Evolutionary conservation across 2,329 filamentous ascomycete species (phyloP).

Genomic region (Ascocoryne sarcoides): DNA sequence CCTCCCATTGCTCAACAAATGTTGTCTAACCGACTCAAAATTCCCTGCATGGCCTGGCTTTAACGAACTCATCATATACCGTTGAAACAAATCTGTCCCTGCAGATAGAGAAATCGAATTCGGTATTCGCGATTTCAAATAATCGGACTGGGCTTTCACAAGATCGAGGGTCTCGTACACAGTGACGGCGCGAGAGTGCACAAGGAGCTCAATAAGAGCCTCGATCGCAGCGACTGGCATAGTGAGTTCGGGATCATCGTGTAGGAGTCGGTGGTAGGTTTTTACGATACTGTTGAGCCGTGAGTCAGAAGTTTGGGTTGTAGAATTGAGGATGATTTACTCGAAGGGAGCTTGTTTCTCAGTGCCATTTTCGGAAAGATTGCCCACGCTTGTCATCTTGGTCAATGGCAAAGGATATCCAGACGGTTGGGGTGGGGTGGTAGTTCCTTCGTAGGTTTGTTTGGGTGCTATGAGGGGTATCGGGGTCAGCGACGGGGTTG

Average conservation of each 20-base stretch:
- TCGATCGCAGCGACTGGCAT: constrained; percentile 95
- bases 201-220: constrained; percentile 78
- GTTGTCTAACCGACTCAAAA: constrained; percentile 75
- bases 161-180: constrained; percentile 90
- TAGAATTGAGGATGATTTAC: constrained; percentile 10
- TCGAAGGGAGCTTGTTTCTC: constrained; percentile 24
- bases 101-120: constrained; percentile 91
- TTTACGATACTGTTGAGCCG: constrained; percentile 42
- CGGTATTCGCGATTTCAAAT: constrained; percentile 67
- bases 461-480: too few species aligned
- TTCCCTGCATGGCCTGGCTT: constrained; percentile 43
- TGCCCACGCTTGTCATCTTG: constrained; percentile 25
- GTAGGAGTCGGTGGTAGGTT: constrained; percentile 55
- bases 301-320: constrained; percentile 22
- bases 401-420: constrained; percentile 22
- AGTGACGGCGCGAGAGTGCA: constrained; percentile 70
- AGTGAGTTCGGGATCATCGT: constrained; percentile 72
- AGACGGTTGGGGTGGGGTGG: constrained; percentile 23
- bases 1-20: constrained; percentile 77
- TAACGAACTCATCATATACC: constrained; percentile 75
- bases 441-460: constrained; percentile 21
- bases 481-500: too few species aligned
- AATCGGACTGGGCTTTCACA: constrained; percentile 65
- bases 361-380: constrained; percentile 16
- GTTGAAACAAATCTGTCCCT: constrained; percentile 90